phyloP scores from a whole-genome alignment of 345 rosid species.

The Kernera saxatilis region DNA sequence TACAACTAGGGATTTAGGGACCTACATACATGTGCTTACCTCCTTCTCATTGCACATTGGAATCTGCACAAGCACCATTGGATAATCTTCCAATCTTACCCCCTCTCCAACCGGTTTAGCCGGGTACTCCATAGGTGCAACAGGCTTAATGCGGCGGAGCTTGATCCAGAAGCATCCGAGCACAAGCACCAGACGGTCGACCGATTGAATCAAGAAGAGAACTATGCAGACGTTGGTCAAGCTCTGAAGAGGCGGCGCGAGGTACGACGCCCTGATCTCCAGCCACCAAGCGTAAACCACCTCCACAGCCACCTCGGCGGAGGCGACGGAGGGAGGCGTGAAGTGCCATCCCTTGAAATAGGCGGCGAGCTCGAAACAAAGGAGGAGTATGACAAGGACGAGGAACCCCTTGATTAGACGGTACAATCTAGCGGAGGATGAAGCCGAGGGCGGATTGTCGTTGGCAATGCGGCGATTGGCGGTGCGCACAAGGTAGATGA shows the following conservation, averaged over 20 bases:
- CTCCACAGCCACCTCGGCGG: constrained; percentile 54
- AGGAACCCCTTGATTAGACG: constrained; percentile 53
- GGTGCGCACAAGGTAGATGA: constrained; percentile 50
- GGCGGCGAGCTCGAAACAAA: constrained; percentile 65
- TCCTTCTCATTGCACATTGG: constrained; percentile 99
- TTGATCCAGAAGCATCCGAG: constrained; percentile 80
- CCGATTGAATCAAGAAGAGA: constrained; percentile 75
- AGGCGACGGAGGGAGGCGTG: constrained; percentile 63
- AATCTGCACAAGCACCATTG: constrained; percentile 88
- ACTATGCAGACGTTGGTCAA: constrained; percentile 69
- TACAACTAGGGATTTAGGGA: constrained; percentile 18
- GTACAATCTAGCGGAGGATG: constrained; percentile 52
- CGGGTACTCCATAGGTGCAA: constrained; percentile 38
- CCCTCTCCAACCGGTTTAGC: constrained; percentile 24
- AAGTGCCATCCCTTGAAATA: constrained; percentile 93
- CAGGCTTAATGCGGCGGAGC: constrained; percentile 58
- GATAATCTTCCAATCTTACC: constrained; percentile 47
- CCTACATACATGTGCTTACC: constrained; percentile 79
- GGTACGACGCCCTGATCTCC: constrained; percentile 56
- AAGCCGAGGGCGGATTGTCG: constrained; percentile 25
- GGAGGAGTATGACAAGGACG: constrained; percentile 42
- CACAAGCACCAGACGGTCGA: constrained; percentile 62
- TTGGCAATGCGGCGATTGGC: constrained; percentile 65
- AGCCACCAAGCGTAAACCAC: constrained; percentile 63
- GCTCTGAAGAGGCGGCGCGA: constrained; percentile 77